Base-by-base conservation (phyloP, 2,329 filamentous ascomycete genomes). In the Hypoxylon sp. region DNA sequence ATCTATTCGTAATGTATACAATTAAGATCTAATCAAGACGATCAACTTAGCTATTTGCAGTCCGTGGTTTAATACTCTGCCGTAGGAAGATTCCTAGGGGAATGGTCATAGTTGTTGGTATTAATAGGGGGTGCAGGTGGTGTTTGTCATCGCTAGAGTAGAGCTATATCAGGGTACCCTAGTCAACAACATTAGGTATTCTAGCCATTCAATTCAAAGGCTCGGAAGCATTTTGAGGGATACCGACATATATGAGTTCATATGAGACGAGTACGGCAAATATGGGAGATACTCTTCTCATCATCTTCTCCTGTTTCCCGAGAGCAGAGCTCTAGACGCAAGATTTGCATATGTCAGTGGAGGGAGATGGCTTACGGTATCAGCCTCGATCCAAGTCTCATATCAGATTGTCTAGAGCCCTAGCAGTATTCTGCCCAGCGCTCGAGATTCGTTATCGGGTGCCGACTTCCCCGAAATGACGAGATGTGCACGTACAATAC, bases 1-100 rank as follows among this genome's bases (percentile, higher is more conserved):
- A 47, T 30, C 5, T 29, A 63, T 41, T 51, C 21, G 11, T 64
- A 59, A 59, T 59, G 53, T 66, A 55, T 62, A 55, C 62, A 62
- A 23, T 59, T 59, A 51, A 23, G 21, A 57, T 27, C 27, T 54
- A 46, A 30, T 53, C 19, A 4, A 48, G 2, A 37, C 16, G 46
- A 48, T 23, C 11, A 29, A 29, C 32, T n/a, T 54, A 32, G n/a
- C 14, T 48, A 2, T 5, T 32, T 32, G 1, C 50, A 16, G 14
- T 25, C 12, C 7, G 34, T 21, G 29, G 12, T n/a, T n/a, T 41
- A n/a, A n/a, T n/a, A n/a, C 7, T 37, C 25, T 19, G 9, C 27
- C 32, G 32, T 37, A n/a, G 32, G 14, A 37, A 37, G 32, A 6
- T 6, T 37, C 32, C 32, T 37, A n/a, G 5, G 25, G 25, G 6